Conservation (phyloP, 225 moss, liverwort and hornwort species). For the Marchantia polymorpha region DNA sequence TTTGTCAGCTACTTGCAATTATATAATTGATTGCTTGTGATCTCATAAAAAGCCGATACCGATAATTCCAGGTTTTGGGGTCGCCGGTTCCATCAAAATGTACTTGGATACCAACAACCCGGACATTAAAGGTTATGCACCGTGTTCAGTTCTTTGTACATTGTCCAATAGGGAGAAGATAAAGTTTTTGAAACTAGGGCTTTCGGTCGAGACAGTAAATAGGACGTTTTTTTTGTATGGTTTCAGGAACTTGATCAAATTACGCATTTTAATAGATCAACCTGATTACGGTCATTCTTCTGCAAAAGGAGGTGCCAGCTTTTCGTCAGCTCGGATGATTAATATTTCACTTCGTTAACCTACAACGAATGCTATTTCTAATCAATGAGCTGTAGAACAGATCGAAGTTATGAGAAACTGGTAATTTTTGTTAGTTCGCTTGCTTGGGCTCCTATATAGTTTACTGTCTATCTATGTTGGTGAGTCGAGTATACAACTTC, state of each 20-base stretch:
- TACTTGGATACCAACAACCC: constrained; percentile 6
- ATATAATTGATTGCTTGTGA: background rate
- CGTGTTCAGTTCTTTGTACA: background rate
- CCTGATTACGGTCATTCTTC: background rate
- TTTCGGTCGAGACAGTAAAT: background rate
- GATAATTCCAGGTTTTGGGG: constrained; percentile 3
- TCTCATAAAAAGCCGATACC: constrained; percentile 12
- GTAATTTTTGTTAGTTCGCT: too few relatives aligned
- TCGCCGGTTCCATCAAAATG: background rate
- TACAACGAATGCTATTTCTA: too few relatives aligned
- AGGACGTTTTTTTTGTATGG: constrained; percentile 8
- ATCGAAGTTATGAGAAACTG: too few relatives aligned
- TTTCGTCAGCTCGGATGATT: background rate
- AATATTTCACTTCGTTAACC: background rate
- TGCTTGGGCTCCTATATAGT: too few relatives aligned
- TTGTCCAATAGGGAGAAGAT: background rate
- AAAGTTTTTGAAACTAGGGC: background rate
- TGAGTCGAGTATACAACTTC: too few relatives aligned
- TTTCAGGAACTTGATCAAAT: background rate
- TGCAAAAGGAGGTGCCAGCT: background rate
- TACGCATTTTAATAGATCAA: constrained; percentile 3
- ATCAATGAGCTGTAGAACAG: too few relatives aligned
- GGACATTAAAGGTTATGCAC: background rate
- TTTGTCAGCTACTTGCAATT: background rate
- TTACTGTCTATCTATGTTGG: too few relatives aligned